Evolutionary conservation across 306 rosid species (phyloP).

Genomic region (Fagus sylvatica): DNA sequence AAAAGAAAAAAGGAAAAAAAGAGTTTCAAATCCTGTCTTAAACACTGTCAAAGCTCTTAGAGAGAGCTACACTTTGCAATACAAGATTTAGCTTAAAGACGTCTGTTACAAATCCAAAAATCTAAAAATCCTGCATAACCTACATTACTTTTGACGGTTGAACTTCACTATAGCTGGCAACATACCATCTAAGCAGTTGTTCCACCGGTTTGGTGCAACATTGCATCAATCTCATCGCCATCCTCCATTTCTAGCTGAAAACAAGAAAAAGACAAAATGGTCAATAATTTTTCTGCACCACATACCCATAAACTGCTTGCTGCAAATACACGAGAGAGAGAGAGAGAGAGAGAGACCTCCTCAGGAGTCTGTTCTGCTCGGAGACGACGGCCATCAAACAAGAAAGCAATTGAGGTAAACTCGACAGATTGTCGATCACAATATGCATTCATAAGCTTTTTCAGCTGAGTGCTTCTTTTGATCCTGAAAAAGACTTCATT

Average conservation of each 20-base stretch:
- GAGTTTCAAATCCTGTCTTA: not conserved
- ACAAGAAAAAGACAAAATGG: not conserved
- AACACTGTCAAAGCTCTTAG: not conserved
- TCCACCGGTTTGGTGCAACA: slow-evolving; percentile 78
- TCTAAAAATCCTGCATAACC: not conserved
- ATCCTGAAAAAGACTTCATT: slow-evolving; percentile 65
- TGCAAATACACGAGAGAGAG: not conserved
- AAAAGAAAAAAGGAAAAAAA: not conserved
- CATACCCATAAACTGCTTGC: not conserved
- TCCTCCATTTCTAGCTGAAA: slow-evolving; percentile 74
- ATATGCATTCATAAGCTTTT: slow-evolving; percentile 76
- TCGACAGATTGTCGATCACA: slow-evolving; percentile 72
- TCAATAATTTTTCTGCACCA: not conserved
- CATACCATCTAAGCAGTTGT: slow-evolving; percentile 11
- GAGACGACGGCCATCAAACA: slow-evolving; percentile 69
- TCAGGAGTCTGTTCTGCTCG: slow-evolving; percentile 73
- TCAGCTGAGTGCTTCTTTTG: slow-evolving; percentile 69
- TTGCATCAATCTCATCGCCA: slow-evolving; percentile 72
- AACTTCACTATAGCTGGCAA: not conserved
- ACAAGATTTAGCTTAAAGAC: not conserved
- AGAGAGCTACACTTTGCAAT: not conserved
- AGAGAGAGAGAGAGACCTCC: slow-evolving; percentile 42
- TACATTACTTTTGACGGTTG: not conserved
- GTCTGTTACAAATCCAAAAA: not conserved
- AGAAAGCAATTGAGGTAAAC: slow-evolving; percentile 48